Percentiles rank a stretch among this genome's conserved stretches.
phyloP scores from a whole-genome alignment of 495 filamentous ascomycete genomes.

The Penicillium egyptiacum region DNA sequence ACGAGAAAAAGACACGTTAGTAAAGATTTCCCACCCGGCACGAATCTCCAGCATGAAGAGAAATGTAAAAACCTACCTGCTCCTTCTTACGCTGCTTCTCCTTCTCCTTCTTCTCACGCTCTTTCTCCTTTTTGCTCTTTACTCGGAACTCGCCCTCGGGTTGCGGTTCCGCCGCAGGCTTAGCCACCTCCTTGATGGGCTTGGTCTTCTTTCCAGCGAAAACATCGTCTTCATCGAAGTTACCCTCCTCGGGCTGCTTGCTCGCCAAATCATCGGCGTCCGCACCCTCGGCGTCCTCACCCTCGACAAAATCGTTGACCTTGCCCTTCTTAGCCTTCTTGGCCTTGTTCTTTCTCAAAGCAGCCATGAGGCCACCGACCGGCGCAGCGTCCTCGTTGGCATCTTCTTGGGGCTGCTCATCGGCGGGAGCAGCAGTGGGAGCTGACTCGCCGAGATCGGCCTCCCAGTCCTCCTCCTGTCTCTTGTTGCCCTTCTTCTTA shows the following conservation, averaged over 20 bases:
- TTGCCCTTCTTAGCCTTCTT: constrained; percentile 94
- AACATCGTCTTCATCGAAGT: constrained; percentile 78
- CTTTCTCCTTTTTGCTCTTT: constrained; percentile 95
- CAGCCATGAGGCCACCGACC: constrained; percentile 75
- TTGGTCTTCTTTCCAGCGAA: constrained; percentile 69
- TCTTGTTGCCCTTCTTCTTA: constrained; percentile 92
- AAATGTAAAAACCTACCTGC: constrained; percentile 53
- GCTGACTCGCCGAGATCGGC: constrained; percentile 83
- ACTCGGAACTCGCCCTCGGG: constrained; percentile 64
- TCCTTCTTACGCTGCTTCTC: constrained; percentile 94
- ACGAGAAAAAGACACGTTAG: constrained; percentile 8
- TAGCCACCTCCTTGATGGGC: constrained; percentile 47
- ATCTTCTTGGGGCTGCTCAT: constrained; percentile 44
- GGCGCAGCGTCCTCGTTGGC: constrained; percentile 53
- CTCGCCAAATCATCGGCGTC: constrained; percentile 50
- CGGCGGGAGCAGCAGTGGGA: constrained; percentile 49
- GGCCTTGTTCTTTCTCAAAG: constrained; percentile 82
- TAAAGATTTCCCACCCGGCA: not conserved
- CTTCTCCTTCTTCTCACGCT: constrained; percentile 89
- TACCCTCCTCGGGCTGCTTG: constrained; percentile 83
- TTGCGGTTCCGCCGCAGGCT: constrained; percentile 46
- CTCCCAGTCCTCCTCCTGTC: constrained; percentile 92
- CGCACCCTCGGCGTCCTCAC: constrained; percentile 53
- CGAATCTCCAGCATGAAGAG: not conserved
- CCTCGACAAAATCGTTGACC: constrained; percentile 71